Evolutionary conservation across 2,329 filamentous ascomycete genomes (phyloP).

Genomic region (Bisporella sp.): DNA sequence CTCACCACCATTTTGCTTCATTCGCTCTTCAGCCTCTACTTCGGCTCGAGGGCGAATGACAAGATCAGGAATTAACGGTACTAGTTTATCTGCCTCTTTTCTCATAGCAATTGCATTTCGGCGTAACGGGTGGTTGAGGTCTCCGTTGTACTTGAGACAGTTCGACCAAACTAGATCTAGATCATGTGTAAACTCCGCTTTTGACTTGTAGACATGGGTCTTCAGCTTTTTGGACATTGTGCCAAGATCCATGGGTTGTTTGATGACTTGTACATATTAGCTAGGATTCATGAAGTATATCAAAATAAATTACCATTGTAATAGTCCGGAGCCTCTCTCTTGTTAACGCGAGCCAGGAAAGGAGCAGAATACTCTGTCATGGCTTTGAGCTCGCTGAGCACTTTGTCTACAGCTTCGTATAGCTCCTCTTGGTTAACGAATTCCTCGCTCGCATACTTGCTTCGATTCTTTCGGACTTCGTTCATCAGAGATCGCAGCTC

Average conservation of each 20-base stretch:
- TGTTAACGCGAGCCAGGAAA: constrained; percentile 90
- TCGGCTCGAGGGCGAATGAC: constrained; percentile 85
- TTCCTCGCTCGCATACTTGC: constrained; percentile 98
- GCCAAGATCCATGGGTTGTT: constrained; percentile 95
- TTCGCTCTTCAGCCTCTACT: constrained; percentile 80
- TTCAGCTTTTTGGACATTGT: constrained; percentile 98
- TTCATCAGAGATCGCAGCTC: constrained; percentile 91
- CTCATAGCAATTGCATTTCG: constrained; percentile 95
- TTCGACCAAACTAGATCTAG: constrained; percentile 96
- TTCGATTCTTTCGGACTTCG: constrained; percentile 94
- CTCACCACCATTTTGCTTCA: constrained; percentile 79
- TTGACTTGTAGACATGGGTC: constrained; percentile 71
- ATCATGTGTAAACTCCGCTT: constrained; percentile 90
- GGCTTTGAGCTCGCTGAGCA: constrained; percentile 92
- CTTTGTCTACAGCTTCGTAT: constrained; percentile 94
- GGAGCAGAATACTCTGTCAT: constrained; percentile 97
- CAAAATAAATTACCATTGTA: constrained; percentile 62
- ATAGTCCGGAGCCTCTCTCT: constrained; percentile 94
- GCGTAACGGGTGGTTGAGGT: constrained; percentile 76
- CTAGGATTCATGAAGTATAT: not conserved
- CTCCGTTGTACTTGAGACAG: constrained; percentile 91
- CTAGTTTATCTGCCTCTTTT: constrained; percentile 94
- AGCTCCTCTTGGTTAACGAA: constrained; percentile 96
- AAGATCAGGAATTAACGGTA: constrained; percentile 90
- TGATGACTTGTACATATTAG: constrained; percentile 66